Evolutionary conservation across 1,139 yeast genomes (phyloP).

Genomic region (Yamadazyma triangularis): DNA sequence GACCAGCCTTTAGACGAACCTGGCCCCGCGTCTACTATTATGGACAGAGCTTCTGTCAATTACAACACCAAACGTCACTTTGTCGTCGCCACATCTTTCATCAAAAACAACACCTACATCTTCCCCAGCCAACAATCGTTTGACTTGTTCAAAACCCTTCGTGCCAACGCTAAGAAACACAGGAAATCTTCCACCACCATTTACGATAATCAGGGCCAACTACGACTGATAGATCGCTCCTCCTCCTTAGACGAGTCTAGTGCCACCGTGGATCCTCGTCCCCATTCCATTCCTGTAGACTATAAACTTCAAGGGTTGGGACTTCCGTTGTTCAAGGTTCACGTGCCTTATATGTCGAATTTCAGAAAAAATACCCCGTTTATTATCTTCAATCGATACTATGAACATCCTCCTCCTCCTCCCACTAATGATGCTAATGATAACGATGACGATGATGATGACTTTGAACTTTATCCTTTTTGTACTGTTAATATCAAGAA

Average conservation of each 20-base stretch:
- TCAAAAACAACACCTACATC: constrained; percentile 25
- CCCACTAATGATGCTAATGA: constrained; percentile 5
- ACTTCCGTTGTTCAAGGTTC: constrained; percentile 34
- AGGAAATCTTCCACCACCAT: constrained; percentile 19
- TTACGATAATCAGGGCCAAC: too few species aligned
- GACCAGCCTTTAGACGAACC: constrained; percentile 14
- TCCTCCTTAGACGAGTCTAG: too few species aligned
- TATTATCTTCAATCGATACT: constrained; percentile 27
- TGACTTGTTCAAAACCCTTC: constrained; percentile 24
- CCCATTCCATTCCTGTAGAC: constrained; percentile 31
- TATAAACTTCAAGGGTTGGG: constrained; percentile 31
- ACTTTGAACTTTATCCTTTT: constrained; percentile 29
- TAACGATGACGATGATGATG: constrained; percentile 11
- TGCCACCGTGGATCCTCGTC: constrained; percentile 18
- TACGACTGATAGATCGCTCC: too few species aligned
- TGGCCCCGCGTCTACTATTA: constrained; percentile 7
- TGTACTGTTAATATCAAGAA: constrained; percentile 32
- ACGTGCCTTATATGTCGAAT: constrained; percentile 32
- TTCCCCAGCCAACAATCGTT: constrained; percentile 30
- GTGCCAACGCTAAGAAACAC: constrained; percentile 19
- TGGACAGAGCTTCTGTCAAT: constrained; percentile 13
- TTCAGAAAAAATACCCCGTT: constrained; percentile 36
- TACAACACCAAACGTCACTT: constrained; percentile 26
- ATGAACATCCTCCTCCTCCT: constrained; percentile 30
- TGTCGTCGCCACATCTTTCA: constrained; percentile 29